Percentiles rank a stretch among this genome's conserved stretches.
Conservation (phyloP, 2,329 filamentous ascomycete species). For the Chaetomium olivaceum region DNA sequence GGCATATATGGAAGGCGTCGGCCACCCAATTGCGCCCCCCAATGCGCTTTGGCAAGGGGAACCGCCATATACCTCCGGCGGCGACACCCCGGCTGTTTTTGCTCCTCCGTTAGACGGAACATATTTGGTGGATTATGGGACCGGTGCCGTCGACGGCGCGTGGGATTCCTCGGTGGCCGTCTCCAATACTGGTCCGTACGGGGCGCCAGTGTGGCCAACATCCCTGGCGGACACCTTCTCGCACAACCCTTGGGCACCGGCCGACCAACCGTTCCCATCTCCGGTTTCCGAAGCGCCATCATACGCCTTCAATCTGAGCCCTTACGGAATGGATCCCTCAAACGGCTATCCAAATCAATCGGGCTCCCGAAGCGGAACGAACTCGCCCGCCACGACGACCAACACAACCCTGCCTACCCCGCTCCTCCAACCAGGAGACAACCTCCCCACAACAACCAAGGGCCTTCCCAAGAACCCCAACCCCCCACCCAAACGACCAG, state of each 20-base stretch:
- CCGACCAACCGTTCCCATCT: slow-evolving; percentile 17
- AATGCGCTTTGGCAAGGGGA: slow-evolving; percentile 4
- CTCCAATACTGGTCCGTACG: background rate
- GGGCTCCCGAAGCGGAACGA: background rate
- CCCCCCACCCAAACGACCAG: background rate
- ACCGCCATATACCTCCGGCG: background rate
- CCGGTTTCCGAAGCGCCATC: slow-evolving; percentile 20
- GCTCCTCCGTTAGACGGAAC: background rate
- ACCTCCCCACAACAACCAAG: background rate
- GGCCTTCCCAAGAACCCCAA: background rate
- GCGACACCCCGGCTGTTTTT: background rate
- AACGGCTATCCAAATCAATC: background rate
- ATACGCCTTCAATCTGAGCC: background rate
- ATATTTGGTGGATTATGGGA: background rate
- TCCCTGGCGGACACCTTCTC: background rate
- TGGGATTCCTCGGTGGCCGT: background rate
- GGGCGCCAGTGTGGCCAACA: slow-evolving; percentile 2
- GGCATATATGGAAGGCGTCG: background rate
- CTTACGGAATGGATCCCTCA: background rate
- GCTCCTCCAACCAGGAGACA: slow-evolving; percentile 1
- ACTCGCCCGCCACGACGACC: background rate
- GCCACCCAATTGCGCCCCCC: background rate
- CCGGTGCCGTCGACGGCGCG: background rate
- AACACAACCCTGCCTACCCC: background rate
- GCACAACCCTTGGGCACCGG: slow-evolving; percentile 16